Conservation (phyloP, 2,329 filamentous ascomycete species). For the Ramichloridium luteum region DNA sequence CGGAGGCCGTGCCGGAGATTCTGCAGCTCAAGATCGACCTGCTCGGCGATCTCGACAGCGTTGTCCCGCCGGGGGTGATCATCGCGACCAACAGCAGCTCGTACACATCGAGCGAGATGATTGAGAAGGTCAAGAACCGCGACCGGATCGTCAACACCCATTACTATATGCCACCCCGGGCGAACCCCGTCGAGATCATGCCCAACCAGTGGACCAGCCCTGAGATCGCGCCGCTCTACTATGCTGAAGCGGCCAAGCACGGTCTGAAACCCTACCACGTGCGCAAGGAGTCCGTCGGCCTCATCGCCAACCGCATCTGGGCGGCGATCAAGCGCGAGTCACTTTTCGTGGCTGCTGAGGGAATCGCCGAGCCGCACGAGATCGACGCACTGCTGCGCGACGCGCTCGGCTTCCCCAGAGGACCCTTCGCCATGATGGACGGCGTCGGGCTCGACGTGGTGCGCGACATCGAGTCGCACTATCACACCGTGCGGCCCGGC, state of each 20-base stretch:
- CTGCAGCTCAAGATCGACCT: slow-evolving; percentile 37
- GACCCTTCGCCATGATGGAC: slow-evolving; percentile 39
- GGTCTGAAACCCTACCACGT: slow-evolving; percentile 34
- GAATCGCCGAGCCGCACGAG: slow-evolving; percentile 36
- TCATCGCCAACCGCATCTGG: slow-evolving; percentile 47
- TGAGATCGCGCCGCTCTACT: slow-evolving; percentile 36
- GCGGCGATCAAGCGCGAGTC: slow-evolving; percentile 44
- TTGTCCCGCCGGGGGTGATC: slow-evolving; percentile 35
- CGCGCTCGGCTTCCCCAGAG: too few relatives aligned
- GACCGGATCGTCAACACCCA: slow-evolving; percentile 39
- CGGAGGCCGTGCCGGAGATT: slow-evolving; percentile 43
- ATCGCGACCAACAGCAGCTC: slow-evolving; percentile 42
- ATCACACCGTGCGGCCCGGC: slow-evolving; percentile 39
- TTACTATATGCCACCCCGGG: slow-evolving; percentile 24
- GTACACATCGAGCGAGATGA: slow-evolving; percentile 39
- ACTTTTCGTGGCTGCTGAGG: slow-evolving; percentile 39
- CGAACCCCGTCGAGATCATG: slow-evolving; percentile 39
- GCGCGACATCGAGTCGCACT: slow-evolving; percentile 41
- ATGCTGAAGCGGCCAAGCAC: slow-evolving; percentile 28
- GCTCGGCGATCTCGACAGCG: slow-evolving; percentile 35
- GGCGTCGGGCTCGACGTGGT: slow-evolving; percentile 43
- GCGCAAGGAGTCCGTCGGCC: slow-evolving; percentile 39
- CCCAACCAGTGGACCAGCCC: slow-evolving; percentile 35
- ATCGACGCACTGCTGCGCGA: slow-evolving; percentile 38
- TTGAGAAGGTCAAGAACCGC: slow-evolving; percentile 29